Base-by-base conservation (phyloP, 108 stramenopile genomes). In the Poteriospumella lacustris region DNA sequence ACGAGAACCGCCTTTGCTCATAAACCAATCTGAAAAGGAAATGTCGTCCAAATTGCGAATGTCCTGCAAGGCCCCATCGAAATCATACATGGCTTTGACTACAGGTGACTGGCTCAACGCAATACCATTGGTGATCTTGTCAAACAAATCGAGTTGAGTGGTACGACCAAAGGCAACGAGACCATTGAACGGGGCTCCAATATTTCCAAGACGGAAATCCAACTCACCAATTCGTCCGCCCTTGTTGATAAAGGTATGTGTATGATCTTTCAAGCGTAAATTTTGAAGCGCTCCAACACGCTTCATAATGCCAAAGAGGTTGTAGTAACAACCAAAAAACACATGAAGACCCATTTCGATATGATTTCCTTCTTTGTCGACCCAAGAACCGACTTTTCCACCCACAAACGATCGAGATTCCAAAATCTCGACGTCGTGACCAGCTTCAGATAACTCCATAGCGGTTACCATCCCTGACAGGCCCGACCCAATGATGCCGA, bases 331-430 rank as follows among this genome's bases (percentile, higher is more conserved):
- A 2, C 95, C 95, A 76, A 96, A 96, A 83, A 96, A 96, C 60
- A 96, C 95, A 70, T 96, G 95, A 42, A 96, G 88, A 31, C 95
- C 95, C 95, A 95, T 95, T 88, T 96, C 95, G 75, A 96, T 96
- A 81, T 96, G 95, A 85, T 96, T 96, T 42, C 93, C 95, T 1
- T 96, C 93, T 86, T 95, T 94, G 77, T 96, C 95, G 75, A 87
- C 79, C 95, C 95, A 96, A 38, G 92, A 92, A 47, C 82, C 82
- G 36, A 95, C 95, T 68, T 96, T 96, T 0, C 95, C 95, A 33
- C 95, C 95, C 29, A 94, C 93, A 79, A 86, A 96, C 0, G 91
- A 92, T 2, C 95, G 89, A 0, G 91, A 67, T 80, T 96, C 95
- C 83, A 94, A 96, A 78, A 96, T 89, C 83, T 96, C 93, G 1